A percentile compares a stretch with the other conserved stretches of the same genome.
Evolutionary conservation across 805 yeast species (phyloP).

Genomic region (Yamadazyma akitaensis): DNA sequence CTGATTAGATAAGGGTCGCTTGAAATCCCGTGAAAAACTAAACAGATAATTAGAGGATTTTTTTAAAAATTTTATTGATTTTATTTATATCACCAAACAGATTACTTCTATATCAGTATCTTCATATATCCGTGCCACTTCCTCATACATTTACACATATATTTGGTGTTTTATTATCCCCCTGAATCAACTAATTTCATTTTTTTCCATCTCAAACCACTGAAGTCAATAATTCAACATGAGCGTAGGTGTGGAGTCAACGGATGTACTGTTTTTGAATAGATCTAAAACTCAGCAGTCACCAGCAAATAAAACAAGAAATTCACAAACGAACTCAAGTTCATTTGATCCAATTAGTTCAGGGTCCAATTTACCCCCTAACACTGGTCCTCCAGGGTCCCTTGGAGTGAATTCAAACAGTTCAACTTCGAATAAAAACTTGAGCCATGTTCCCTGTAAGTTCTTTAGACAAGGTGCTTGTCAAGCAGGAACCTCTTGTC

Average conservation of each 20-base stretch:
- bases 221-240: conserved; percentile 1
- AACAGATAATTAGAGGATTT: too few relatives aligned
- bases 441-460: conserved; percentile 95
- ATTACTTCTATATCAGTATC: too few relatives aligned
- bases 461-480: conserved; percentile 90
- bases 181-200: not conserved
- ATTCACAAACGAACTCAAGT: conserved; percentile 12
- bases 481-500: conserved; percentile 91
- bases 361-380: conserved; percentile 28
- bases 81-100: not conserved
- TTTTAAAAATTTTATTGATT: not conserved
- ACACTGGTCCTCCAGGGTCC: conserved; percentile 35
- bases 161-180: too few relatives aligned
- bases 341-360: conserved; percentile 15
- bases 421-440: conserved; percentile 40
- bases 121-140: too few relatives aligned
- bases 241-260: conserved; percentile 11
- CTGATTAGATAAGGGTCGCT: conserved; percentile 10
- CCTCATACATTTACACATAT: too few relatives aligned
- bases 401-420: conserved; percentile 13
- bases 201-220: not conserved
- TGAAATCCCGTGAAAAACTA: not conserved
- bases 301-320: not conserved
- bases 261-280: conserved; percentile 2
- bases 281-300: not conserved